Base-by-base conservation (phyloP, 2,329 filamentous ascomycete species). In the Ascocoryne sarcoides region DNA sequence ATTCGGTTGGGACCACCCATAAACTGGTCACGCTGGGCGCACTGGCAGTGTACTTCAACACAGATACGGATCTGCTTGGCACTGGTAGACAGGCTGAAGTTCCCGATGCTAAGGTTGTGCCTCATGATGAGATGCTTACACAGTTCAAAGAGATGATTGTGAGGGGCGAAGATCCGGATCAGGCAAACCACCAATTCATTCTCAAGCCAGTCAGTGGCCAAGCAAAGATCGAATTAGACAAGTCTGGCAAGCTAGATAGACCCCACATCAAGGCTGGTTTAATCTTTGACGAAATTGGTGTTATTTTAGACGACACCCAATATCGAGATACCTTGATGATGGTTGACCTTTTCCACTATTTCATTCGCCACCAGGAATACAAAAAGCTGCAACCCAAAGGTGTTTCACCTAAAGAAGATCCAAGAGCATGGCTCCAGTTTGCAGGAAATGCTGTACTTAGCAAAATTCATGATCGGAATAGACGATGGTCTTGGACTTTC, bases 291-390 rank as follows among this genome's bases (percentile, higher is more conserved):
- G 93, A 99, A 58, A 89, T 99, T 43, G 92, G 93, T 37, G 82
- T 99, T 48, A 85, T 96, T n/a, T 73, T 99, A 21, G 93, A 99
- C 52, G 90, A 98, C 50, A 79, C 95, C 50, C 92, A 99, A 60
- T 99, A 99, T 59, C 84, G 93, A 20, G 92, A 99, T 64, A 87
- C 83, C 4, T 67, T 99, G 43, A 98, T 98, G 92, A 84, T 99
- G 69, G 84, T 96, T 2, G 92, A 99, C 59, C 70, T 96, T 2
- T 98, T 99, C 68, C 92, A 98, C 62, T 96, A 95, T 64, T 98
- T 96, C 62, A 84, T 95, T 53, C 82, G 90, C 21, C 92, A 98
- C 51, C 92, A 96, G 61, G 90, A 99, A 60, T 95, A 96, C 67
- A 93, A 93, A 60, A 90, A 83, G 54, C 71, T 88, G 43, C 87